These are phyloP conservation scores for Xylaria cubensis DNA, from an alignment of 495 filamentous ascomycete species.

Conservation along the genomic window DNA sequence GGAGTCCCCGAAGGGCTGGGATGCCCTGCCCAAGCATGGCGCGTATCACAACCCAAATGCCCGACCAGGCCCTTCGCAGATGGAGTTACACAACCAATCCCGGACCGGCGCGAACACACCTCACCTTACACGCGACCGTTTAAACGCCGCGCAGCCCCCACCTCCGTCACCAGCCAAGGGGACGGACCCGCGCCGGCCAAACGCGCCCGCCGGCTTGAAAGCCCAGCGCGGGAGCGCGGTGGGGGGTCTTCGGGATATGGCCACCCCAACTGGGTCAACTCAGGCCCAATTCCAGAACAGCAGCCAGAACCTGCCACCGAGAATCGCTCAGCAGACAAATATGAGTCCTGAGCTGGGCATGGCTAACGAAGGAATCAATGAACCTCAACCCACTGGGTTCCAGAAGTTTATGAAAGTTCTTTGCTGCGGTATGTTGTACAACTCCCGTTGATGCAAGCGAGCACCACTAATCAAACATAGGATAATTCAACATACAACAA, in stretches of 20 bases:
- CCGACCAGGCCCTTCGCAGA: slow-evolving; percentile 75
- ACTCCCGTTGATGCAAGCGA: background rate
- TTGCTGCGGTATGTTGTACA: slow-evolving; percentile 71
- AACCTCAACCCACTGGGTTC: slow-evolving; percentile 61
- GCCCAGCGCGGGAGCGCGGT: slow-evolving; percentile 72
- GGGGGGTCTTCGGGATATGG: slow-evolving; percentile 72
- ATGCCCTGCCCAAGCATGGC: slow-evolving; percentile 87
- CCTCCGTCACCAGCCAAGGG: slow-evolving; percentile 85
- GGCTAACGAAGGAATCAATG: slow-evolving; percentile 49
- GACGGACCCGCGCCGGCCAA: slow-evolving; percentile 84
- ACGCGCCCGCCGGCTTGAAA: slow-evolving; percentile 71
- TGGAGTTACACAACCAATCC: slow-evolving; percentile 74
- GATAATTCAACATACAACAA: slow-evolving; percentile 25
- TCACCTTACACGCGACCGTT: slow-evolving; percentile 83
- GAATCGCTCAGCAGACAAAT: slow-evolving; percentile 63
- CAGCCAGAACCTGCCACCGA: slow-evolving; percentile 78
- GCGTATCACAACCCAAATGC: slow-evolving; percentile 77
- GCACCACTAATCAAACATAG: background rate
- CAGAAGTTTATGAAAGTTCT: slow-evolving; percentile 83
- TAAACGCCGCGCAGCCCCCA: slow-evolving; percentile 95
- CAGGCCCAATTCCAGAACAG: slow-evolving; percentile 90
- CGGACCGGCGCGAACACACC: slow-evolving; percentile 63
- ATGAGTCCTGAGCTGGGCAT: slow-evolving; percentile 52
- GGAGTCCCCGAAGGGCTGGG: slow-evolving; percentile 79
- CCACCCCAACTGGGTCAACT: slow-evolving; percentile 81